Evolutionary conservation across 345 rosid genomes (phyloP).

Genomic region (Salix arbutifolia): DNA sequence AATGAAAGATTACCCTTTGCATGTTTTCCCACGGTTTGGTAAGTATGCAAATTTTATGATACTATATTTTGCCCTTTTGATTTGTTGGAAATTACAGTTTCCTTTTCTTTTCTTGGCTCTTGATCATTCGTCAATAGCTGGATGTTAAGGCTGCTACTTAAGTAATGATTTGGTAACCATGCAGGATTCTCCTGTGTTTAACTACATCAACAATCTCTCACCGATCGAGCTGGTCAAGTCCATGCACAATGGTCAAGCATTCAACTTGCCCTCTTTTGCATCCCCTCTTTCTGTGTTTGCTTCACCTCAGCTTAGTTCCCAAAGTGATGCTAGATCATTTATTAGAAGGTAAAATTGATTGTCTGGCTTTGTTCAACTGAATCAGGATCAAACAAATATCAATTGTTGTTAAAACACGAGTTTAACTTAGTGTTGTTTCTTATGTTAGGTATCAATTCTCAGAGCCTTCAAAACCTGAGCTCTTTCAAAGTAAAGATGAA

Average conservation of each 20-base stretch:
- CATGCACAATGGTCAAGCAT: slow-evolving; percentile 21
- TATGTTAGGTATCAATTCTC: slow-evolving; percentile 35
- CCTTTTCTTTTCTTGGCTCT: neutral
- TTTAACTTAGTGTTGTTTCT: slow-evolving; percentile 7
- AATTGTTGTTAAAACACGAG: neutral
- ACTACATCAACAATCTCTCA: slow-evolving; percentile 57
- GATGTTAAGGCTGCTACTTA: neutral
- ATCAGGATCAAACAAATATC: neutral
- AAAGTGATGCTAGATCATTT: slow-evolving; percentile 38
- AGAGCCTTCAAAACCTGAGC: slow-evolving; percentile 29
- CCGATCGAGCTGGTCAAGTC: slow-evolving; percentile 52
- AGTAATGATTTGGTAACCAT: neutral
- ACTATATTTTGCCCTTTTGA: neutral
- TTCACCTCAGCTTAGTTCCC: slow-evolving; percentile 40
- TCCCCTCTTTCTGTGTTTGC: slow-evolving; percentile 52
- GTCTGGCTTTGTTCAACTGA: neutral
- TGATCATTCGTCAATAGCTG: neutral
- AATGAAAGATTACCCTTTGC: neutral
- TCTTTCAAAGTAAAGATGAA: slow-evolving; percentile 18
- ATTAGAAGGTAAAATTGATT: slow-evolving; percentile 37
- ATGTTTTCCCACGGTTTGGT: neutral
- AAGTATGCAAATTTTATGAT: neutral
- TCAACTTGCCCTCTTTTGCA: slow-evolving; percentile 34
- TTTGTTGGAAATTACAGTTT: neutral
- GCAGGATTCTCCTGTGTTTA: slow-evolving; percentile 76